A percentile compares a stretch with the other conserved stretches of the same genome.
These are phyloP conservation scores for Teunomyces stri DNA, from an alignment of 805 yeast genomes.

Conservation along the genomic window DNA sequence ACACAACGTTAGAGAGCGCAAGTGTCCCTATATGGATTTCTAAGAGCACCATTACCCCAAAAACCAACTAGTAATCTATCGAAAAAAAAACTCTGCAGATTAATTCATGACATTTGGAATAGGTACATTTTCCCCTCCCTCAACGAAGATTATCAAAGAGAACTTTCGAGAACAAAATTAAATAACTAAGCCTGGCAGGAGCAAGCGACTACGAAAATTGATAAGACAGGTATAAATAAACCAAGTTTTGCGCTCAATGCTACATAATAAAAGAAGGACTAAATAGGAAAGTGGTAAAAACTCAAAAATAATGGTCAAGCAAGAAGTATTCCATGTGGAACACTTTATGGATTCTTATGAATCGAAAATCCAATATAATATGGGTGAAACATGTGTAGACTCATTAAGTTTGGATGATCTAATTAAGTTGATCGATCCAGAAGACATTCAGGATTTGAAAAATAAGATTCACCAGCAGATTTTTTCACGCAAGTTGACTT, in stretches of 20 bases:
- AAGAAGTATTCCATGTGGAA: slow-evolving; percentile 49
- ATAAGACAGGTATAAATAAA: background rate
- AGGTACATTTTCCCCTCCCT: background rate
- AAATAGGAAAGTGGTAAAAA: background rate
- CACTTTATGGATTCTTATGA: slow-evolving; percentile 55
- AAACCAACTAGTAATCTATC: background rate
- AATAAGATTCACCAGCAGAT: background rate
- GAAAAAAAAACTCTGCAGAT: background rate
- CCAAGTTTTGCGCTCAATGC: background rate
- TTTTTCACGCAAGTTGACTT: slow-evolving; percentile 29
- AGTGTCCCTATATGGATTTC: background rate
- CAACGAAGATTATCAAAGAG: background rate
- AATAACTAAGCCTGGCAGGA: background rate
- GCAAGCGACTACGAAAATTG: background rate
- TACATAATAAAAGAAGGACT: background rate
- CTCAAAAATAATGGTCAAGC: slow-evolving; percentile 31
- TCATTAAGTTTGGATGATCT: slow-evolving; percentile 35
- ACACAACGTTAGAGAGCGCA: background rate
- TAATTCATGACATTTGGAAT: too few relatives aligned
- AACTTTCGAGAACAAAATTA: background rate
- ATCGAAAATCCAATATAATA: slow-evolving; percentile 33
- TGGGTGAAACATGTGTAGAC: slow-evolving; percentile 54
- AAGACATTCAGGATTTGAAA: background rate
- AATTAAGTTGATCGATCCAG: background rate
- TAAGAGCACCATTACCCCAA: too few relatives aligned